A percentile compares a stretch with the other conserved stretches of the same genome.
Evolutionary conservation across 169 alveolate species (phyloP).

Genomic region (Plasmodium billcollinsi): DNA sequence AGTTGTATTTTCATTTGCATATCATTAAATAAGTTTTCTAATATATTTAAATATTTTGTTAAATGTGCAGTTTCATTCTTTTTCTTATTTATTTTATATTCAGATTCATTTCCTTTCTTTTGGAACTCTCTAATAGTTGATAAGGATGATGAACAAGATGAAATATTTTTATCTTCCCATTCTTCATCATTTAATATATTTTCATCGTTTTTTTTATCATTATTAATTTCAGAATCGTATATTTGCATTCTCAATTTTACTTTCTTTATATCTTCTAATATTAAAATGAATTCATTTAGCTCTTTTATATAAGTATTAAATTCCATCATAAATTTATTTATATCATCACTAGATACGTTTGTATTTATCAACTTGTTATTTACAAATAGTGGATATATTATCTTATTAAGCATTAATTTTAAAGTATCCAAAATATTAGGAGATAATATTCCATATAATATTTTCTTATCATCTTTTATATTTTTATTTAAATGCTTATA

Average conservation of each 20-base stretch:
- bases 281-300: constrained; percentile 66
- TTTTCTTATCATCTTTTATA: constrained; percentile 36
- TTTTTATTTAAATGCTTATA: constrained; percentile 30
- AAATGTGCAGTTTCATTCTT: constrained; percentile 51
- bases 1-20: constrained; percentile 70
- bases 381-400: constrained; percentile 59
- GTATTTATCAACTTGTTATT: constrained; percentile 48
- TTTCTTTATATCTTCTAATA: constrained; percentile 66
- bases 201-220: constrained; percentile 15
- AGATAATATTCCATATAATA: constrained; percentile 70
- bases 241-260: constrained; percentile 54
- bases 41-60: constrained; percentile 74
- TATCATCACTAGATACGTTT: constrained; percentile 43
- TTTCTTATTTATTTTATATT: constrained; percentile 56
- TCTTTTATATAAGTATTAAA: constrained; percentile 75
- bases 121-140: neutral
- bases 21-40: constrained; percentile 68
- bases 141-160: neutral
- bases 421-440: constrained; percentile 74
- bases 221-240: constrained; percentile 23
- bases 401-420: constrained; percentile 56
- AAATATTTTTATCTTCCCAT: neutral
- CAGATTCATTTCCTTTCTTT: constrained; percentile 23
- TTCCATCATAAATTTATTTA: constrained; percentile 68
- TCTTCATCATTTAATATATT: neutral